Evolutionary conservation across 208 protist species (phyloP), one percentile per base, ranked within the genome.

Genomic region (Acanthamoeba culbertsoni): DNA sequence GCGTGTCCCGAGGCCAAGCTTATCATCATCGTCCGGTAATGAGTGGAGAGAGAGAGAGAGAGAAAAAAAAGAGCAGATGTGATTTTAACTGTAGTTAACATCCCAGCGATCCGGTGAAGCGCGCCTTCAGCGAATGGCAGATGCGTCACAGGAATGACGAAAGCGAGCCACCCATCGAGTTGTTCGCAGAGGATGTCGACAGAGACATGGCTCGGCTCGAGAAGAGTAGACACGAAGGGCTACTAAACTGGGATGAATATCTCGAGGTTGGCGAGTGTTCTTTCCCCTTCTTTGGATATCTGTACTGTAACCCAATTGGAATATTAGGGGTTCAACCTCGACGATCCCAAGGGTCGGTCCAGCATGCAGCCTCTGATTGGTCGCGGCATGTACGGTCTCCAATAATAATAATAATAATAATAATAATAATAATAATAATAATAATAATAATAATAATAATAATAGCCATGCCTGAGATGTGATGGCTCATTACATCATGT

Each of bases 1-100:
- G 53, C 79, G 10, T 88, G 45, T n/a, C 79, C 79, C 79, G 4
- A 88, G 0, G 79, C 79, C 45, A 88, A 88, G 53, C 79, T 88
- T 46, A n/a, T 88, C 53, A n/a, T 88, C 79, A 88, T 88, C 79
- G 79, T 88, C 79, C 79, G 79, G 68, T 77, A 77, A 4, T 2
- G 2, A 7, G 40, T 73, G 18, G 35, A 33, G 7, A n/a, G 28
- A 68, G 28, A 10, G 59, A 10, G 59, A 68, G 59, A n/a, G 31
- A n/a, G n/a, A n/a, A n/a, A n/a, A n/a, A n/a, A n/a, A n/a, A n/a
- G n/a, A n/a, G n/a, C n/a, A n/a, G n/a, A n/a, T n/a, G n/a, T n/a
- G n/a, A n/a, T n/a, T 7, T n/a, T 14, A 4, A 62, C 20, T n/a
- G 55, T n/a, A 62, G 5, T n/a, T 4, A 6, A 62, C 20, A 6